Evolutionary conservation across 805 yeast genomes (phyloP).

Genomic region (Myxozyma neotropica): DNA sequence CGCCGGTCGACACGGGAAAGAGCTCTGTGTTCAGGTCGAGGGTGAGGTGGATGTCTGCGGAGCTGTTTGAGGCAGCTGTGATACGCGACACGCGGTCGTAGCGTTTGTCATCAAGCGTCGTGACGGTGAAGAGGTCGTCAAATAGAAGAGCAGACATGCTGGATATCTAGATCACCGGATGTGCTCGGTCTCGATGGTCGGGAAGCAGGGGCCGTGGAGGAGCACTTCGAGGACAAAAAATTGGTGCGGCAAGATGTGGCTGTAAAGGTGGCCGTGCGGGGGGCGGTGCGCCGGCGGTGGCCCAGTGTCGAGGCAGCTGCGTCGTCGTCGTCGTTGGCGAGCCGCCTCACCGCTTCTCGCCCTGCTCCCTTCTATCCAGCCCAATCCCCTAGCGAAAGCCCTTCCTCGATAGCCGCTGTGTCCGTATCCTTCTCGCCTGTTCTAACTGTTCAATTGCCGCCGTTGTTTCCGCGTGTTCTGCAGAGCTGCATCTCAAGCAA

Average conservation of each 20-base stretch:
- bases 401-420: too few relatives aligned
- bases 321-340: not conserved
- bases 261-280: too few relatives aligned
- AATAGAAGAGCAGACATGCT: constrained; percentile 74
- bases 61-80: constrained; percentile 82
- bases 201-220: not conserved
- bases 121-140: constrained; percentile 88
- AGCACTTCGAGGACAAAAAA: not conserved
- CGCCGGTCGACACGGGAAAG: constrained; percentile 77
- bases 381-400: too few relatives aligned
- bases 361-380: too few relatives aligned
- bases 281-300: too few relatives aligned
- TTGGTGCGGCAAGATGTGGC: too few relatives aligned
- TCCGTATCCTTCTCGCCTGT: too few relatives aligned
- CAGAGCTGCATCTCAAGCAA: not conserved
- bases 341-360: too few relatives aligned
- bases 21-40: constrained; percentile 89
- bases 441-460: too few relatives aligned
- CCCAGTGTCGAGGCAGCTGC: not conserved
- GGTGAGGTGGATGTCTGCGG: constrained; percentile 76
- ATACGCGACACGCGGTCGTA: constrained; percentile 91
- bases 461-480: not conserved
- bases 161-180: too few relatives aligned
- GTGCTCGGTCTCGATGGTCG: too few relatives aligned
- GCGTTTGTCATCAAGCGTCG: constrained; percentile 81